These are phyloP conservation scores for Saccharomyces uvarum DNA, from an alignment of 1,139 yeast genomes.

Conservation along the genomic window DNA sequence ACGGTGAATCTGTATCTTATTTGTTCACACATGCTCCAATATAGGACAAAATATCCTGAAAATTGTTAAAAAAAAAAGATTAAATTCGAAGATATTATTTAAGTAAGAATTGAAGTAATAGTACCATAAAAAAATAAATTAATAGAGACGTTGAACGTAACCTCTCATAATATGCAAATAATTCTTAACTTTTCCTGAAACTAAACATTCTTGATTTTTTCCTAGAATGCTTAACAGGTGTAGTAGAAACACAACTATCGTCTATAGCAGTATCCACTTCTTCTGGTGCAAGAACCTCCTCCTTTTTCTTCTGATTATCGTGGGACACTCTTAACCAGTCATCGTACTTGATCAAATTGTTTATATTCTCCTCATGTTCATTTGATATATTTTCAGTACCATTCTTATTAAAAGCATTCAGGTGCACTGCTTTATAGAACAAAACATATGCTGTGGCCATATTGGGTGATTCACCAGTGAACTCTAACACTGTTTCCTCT, in stretches of 20 bases:
- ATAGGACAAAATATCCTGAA: constrained; percentile 1
- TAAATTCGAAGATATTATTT: neutral
- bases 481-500: constrained; percentile 73
- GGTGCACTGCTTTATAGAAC: constrained; percentile 48
- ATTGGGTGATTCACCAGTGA: constrained; percentile 83
- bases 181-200: constrained; percentile 12
- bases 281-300: neutral
- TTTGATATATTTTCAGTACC: neutral
- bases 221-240: constrained; percentile 2
- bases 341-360: constrained; percentile 21
- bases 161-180: neutral
- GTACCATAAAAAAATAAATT: neutral
- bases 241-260: neutral
- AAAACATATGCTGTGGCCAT: constrained; percentile 86
- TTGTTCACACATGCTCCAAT: constrained; percentile 47
- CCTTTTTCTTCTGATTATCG: constrained; percentile 1
- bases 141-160: neutral
- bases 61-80: neutral
- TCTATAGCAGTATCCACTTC: neutral
- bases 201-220: constrained; percentile 18
- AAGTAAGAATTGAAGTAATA: neutral
- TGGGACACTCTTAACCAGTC: constrained; percentile 13
- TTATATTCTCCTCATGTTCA: constrained; percentile 18
- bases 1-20: constrained; percentile 76
- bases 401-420: neutral